Evolutionary conservation across 805 yeast species (phyloP), one percentile per base, ranked within the genome.

Genomic region (Metschnikowia corniflorae): DNA sequence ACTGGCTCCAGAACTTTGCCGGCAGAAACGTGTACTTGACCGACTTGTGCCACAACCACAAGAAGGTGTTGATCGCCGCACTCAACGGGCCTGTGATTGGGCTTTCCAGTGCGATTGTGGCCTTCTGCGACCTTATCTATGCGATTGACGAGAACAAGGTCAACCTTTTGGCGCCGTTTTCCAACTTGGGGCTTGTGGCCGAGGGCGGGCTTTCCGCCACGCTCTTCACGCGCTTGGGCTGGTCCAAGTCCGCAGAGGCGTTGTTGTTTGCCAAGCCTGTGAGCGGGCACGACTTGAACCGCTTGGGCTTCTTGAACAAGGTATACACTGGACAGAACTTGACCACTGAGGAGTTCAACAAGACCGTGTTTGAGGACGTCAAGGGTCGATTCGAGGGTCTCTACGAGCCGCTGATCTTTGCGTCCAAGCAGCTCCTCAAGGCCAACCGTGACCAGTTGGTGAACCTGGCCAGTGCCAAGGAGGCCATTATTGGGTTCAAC

Each of bases 31-130:
- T 79, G 18, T 79, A 72, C 51, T 61, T 87, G 37, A 80, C 93
- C 4, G 75, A 78, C 45, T 66, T 81, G 25, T 77, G 85, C 55
- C 75, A 77, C 45, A 74, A 78, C 50, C 96, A 87, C 60, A 61
- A 71, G 7, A 87, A 87, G 55, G 68, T 86, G 7, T 62, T 87
- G 24, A 79, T 79, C 18, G 76, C 77, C 29, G 89, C 87, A 3
- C 67, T 87, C 39, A 87, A 87, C 55, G 96, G 96, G 0, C 95
- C 96, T 0, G 94, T 78, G 5, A 73, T 87, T 40, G 96, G 96
- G 0, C 70, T 87, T 40, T 67, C 80, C 21, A 78, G 89, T 2
- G 87, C 88, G 0, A 58, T 87, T 35, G 80, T 86, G 9, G 75
- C 82, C n/a, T 62, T 83, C 36, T 78, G 84, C 59, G 96, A 87